Evolutionary conservation across 2,329 filamentous ascomycete species (phyloP).

Genomic region (Fusarium sambucinum): DNA sequence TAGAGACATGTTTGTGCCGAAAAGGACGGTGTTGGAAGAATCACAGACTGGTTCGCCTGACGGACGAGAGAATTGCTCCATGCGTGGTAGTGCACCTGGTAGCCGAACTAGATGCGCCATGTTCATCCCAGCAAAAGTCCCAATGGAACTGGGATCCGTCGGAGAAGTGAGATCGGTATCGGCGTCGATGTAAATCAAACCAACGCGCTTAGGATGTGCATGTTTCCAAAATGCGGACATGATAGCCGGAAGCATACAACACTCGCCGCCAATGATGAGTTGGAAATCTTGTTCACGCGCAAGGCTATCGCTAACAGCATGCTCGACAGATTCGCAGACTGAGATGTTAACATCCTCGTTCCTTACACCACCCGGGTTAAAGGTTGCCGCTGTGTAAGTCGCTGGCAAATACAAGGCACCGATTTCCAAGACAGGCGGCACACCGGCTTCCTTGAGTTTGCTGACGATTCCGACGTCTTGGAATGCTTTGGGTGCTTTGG

Average conservation of each 20-base stretch:
- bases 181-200: conserved; percentile 43
- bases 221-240: conserved; percentile 30
- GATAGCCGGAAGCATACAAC: conserved; percentile 36
- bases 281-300: conserved; percentile 13
- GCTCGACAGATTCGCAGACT: conserved; percentile 27
- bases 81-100: conserved; percentile 20
- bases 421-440: conserved; percentile 14
- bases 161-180: conserved; percentile 41
- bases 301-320: conserved; percentile 7
- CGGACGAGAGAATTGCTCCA: conserved; percentile 35
- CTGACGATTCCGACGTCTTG: conserved; percentile 16
- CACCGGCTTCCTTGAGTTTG: conserved; percentile 3
- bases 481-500: conserved; percentile 40
- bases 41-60: conserved; percentile 38
- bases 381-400: conserved; percentile 12
- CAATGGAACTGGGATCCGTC: conserved; percentile 29
- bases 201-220: conserved; percentile 19
- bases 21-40: conserved; percentile 35
- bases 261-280: conserved; percentile 38
- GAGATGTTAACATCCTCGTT: conserved; percentile 35
- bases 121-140: conserved; percentile 41
- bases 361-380: conserved; percentile 18
- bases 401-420: conserved; percentile 25
- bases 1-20: conserved; percentile 39
- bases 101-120: conserved; percentile 36